Conservation (phyloP, 345 rosid species). For the thale cress (Arabidopsis thaliana) region DNA sequence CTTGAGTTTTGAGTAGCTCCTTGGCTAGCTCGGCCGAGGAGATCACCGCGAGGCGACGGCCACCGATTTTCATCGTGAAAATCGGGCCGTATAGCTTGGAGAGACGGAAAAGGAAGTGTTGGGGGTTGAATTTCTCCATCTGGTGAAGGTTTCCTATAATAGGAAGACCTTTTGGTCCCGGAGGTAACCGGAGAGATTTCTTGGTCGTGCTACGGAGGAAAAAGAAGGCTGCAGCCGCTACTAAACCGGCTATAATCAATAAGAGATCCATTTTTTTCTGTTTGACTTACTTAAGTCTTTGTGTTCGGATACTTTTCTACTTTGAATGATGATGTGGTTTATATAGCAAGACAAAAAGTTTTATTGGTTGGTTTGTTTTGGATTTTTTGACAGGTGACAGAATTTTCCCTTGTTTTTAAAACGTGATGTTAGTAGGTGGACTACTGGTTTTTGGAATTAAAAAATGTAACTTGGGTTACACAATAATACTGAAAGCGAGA, state of each 20-base stretch:
- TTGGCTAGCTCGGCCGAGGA: slow-evolving; percentile 40
- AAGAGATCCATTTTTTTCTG: slow-evolving; percentile 32
- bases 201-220: slow-evolving; percentile 22
- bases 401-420: slow-evolving; percentile 37
- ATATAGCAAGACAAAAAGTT: slow-evolving; percentile 17
- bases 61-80: slow-evolving; percentile 40
- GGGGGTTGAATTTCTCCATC: slow-evolving; percentile 44
- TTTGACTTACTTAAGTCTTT: background rate
- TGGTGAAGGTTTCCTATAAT: slow-evolving; percentile 44
- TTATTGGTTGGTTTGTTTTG: slow-evolving; percentile 18
- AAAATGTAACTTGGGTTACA: background rate
- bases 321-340: slow-evolving; percentile 1
- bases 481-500: background rate
- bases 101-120: slow-evolving; percentile 44
- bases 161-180: slow-evolving; percentile 45
- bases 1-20: slow-evolving; percentile 40
- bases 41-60: slow-evolving; percentile 29
- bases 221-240: slow-evolving; percentile 24
- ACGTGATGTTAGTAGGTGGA: slow-evolving; percentile 46
- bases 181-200: slow-evolving; percentile 37
- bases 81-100: slow-evolving; percentile 41
- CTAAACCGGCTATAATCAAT: slow-evolving; percentile 21
- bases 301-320: slow-evolving; percentile 3
- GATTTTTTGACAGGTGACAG: slow-evolving; percentile 26
- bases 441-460: background rate